Conservation (phyloP, 73 alveolate genomes). For the Tetrahymena elliotti region DNA sequence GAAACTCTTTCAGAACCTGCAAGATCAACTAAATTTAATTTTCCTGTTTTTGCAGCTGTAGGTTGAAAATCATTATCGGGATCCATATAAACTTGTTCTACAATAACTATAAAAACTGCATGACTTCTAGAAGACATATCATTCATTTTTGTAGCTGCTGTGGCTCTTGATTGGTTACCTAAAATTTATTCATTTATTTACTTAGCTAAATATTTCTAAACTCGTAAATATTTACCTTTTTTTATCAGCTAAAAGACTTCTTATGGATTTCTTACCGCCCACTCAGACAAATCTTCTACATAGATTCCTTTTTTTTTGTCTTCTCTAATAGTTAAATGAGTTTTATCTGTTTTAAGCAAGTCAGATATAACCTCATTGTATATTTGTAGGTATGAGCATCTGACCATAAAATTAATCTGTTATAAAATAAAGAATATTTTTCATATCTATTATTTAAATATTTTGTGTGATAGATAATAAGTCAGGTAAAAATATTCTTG, state of each 20-base stretch:
- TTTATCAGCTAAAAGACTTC: slow-evolving; percentile 81
- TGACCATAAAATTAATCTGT: slow-evolving; percentile 57
- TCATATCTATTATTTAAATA: no score
- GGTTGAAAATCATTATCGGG: slow-evolving; percentile 44
- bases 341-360: slow-evolving; percentile 34
- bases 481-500: no score
- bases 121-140: slow-evolving; percentile 92
- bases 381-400: slow-evolving; percentile 70
- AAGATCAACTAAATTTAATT: slow-evolving; percentile 71
- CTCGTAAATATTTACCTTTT: slow-evolving; percentile 80
- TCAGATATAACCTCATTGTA: slow-evolving; percentile 82
- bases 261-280: slow-evolving; percentile 89
- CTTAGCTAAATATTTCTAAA: background rate
- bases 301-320: slow-evolving; percentile 91
- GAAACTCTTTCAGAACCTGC: slow-evolving; percentile 86
- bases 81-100: slow-evolving; percentile 61
- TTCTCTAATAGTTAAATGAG: slow-evolving; percentile 73
- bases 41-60: slow-evolving; percentile 55
- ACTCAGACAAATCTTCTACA: slow-evolving; percentile 93
- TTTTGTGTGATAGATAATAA: no score
- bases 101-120: slow-evolving; percentile 91
- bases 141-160: slow-evolving; percentile 61
- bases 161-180: background rate
- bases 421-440: slow-evolving; percentile 16
- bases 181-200: background rate